phyloP scores from a whole-genome alignment of 2,329 filamentous ascomycete genomes.

The Aspergillus tubingensis region DNA sequence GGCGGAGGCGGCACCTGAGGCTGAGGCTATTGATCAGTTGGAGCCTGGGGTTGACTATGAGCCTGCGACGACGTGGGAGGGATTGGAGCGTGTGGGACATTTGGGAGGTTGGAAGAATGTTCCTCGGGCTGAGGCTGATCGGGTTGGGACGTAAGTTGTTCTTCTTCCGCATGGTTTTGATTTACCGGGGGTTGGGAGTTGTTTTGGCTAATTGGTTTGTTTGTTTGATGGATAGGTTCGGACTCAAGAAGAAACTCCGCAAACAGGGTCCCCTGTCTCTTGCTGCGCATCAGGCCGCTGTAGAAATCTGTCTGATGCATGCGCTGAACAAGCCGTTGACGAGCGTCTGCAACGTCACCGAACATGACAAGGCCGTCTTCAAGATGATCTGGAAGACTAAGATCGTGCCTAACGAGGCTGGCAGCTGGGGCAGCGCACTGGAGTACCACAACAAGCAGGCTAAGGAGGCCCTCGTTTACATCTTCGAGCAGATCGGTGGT shows the following conservation, averaged over 20 bases:
- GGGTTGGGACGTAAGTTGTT: conserved; percentile 45
- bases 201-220: too few relatives aligned
- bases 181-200: too few relatives aligned
- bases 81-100: conserved; percentile 57
- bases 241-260: conserved; percentile 37
- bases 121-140: conserved; percentile 39
- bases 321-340: conserved; percentile 43
- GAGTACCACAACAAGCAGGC: conserved; percentile 34
- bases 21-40: conserved; percentile 4
- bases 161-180: too few relatives aligned
- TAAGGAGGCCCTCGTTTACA: conserved; percentile 36
- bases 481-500: conserved; percentile 40
- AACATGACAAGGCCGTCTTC: conserved; percentile 33
- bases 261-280: conserved; percentile 39
- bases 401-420: conserved; percentile 28
- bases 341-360: conserved; percentile 36
- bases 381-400: conserved; percentile 36
- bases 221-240: conserved; percentile 30
- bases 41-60: conserved; percentile 41
- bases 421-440: conserved; percentile 30
- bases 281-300: conserved; percentile 57
- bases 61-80: conserved; percentile 53
- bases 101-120: conserved; percentile 44
- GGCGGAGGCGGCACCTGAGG: conserved; percentile 15
- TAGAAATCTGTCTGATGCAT: conserved; percentile 57